These are phyloP conservation scores for Ceraceosorus bombacis DNA, from an alignment of 1,284 basidiomycete genomes.

Conservation along the genomic window DNA sequence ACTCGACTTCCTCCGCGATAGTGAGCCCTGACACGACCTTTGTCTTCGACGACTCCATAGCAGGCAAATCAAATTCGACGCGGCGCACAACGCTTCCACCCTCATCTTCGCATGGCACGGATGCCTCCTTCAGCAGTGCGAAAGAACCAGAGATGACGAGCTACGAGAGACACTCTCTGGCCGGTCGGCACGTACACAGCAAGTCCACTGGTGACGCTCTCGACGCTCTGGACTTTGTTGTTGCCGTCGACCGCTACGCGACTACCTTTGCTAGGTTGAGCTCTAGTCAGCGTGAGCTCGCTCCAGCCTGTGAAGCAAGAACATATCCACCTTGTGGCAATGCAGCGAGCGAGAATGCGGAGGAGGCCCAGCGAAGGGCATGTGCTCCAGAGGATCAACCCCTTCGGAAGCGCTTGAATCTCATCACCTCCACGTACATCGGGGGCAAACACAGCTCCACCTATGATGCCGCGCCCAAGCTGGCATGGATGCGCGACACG, in stretches of 20 bases:
- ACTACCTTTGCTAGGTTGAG: conserved; percentile 12
- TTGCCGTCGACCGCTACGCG: conserved; percentile 28
- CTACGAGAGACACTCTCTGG: too few relatives aligned
- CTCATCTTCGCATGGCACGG: too few relatives aligned
- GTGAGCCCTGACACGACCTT: not conserved
- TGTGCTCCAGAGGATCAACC: conserved; percentile 14
- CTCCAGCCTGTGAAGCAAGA: too few relatives aligned
- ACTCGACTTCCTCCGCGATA: conserved; percentile 5
- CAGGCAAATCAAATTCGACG: too few relatives aligned
- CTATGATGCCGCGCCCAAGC: conserved; percentile 14
- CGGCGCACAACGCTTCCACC: too few relatives aligned
- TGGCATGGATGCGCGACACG: conserved; percentile 32
- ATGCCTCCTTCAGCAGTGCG: too few relatives aligned
- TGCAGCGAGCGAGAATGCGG: not conserved
- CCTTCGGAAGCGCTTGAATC: not conserved
- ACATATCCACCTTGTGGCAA: not conserved
- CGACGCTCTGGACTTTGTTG: conserved; percentile 32
- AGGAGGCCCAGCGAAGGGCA: too few relatives aligned
- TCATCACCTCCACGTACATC: conserved; percentile 1
- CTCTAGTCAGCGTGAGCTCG: not conserved
- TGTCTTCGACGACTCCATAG: too few relatives aligned
- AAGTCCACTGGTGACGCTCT: conserved; percentile 20
- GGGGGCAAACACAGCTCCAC: not conserved
- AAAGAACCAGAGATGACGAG: too few relatives aligned
- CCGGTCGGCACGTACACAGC: too few relatives aligned